These are phyloP conservation scores for Dactylorhiza incarnata DNA, from an alignment of 106 monocot genomes.

Conservation along the genomic window DNA sequence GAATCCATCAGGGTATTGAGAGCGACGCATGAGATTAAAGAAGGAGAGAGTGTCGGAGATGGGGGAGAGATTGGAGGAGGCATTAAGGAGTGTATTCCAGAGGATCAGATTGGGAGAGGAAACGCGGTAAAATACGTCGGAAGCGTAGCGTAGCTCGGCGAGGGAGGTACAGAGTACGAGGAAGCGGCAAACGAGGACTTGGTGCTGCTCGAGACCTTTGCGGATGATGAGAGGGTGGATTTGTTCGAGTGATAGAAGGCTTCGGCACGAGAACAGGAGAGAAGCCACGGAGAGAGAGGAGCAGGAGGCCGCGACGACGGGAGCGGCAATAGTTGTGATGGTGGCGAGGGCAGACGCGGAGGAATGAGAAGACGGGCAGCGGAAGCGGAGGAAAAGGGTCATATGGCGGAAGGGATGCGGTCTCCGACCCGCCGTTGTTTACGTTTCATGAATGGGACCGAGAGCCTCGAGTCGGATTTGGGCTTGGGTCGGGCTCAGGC, in stretches of 20 bases:
- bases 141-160: conserved; percentile 38
- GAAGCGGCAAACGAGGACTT: conserved; percentile 46
- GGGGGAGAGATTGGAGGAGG: conserved; percentile 27
- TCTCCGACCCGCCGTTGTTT: too few relatives aligned
- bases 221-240: conserved; percentile 50
- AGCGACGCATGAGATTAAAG: conserved; percentile 29
- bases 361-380: background rate
- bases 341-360: background rate
- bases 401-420: background rate
- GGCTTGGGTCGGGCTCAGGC: too few relatives aligned
- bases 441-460: too few relatives aligned
- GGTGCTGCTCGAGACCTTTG: conserved; percentile 47
- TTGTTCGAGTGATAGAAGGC: conserved; percentile 24
- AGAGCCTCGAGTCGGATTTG: too few relatives aligned
- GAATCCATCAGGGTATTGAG: conserved; percentile 41
- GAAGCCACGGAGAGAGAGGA: conserved; percentile 20
- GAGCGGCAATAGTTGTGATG: background rate
- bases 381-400: conserved; percentile 3
- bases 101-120: conserved; percentile 34
- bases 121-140: conserved; percentile 29
- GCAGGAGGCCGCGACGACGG: conserved; percentile 9
- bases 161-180: conserved; percentile 41
- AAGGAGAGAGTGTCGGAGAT: conserved; percentile 24
- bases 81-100: conserved; percentile 58
- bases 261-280: conserved; percentile 29